Evolutionary conservation across 257 asterid genomes (phyloP).

Genomic region (Catharanthus roseus): DNA sequence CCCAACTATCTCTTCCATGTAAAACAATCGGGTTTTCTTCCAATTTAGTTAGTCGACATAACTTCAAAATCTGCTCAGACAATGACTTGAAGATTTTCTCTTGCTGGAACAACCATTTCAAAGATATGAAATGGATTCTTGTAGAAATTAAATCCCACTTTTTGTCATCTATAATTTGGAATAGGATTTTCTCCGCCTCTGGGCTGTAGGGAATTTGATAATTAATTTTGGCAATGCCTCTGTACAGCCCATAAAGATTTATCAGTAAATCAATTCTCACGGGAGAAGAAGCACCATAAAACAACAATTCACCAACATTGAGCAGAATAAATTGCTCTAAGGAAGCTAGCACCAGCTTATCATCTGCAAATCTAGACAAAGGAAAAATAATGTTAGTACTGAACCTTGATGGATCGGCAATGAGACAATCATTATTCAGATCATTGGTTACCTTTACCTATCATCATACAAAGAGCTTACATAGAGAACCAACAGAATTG

Average conservation of each 20-base stretch:
- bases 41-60: slow-evolving; percentile 45
- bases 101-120: slow-evolving; percentile 93
- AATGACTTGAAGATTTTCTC: slow-evolving; percentile 62
- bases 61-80: slow-evolving; percentile 53
- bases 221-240: slow-evolving; percentile 71
- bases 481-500: slow-evolving; percentile 63
- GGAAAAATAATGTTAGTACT: slow-evolving; percentile 6
- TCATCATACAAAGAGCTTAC: slow-evolving; percentile 73
- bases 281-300: slow-evolving; percentile 33
- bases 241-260: slow-evolving; percentile 67
- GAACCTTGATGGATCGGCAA: slow-evolving; percentile 1
- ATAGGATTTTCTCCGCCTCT: slow-evolving; percentile 78
- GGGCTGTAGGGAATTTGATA: slow-evolving; percentile 85
- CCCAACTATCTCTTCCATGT: slow-evolving; percentile 28
- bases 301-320: slow-evolving; percentile 44
- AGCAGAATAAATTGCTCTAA: slow-evolving; percentile 86
- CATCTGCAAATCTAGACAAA: slow-evolving; percentile 70
- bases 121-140: slow-evolving; percentile 58
- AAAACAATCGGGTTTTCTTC: slow-evolving; percentile 26
- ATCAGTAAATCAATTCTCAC: slow-evolving; percentile 46
- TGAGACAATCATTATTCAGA: slow-evolving; percentile 5
- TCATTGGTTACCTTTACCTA: slow-evolving; percentile 53
- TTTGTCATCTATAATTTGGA: slow-evolving; percentile 51
- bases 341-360: slow-evolving; percentile 74
- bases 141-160: slow-evolving; percentile 73